Evolutionary conservation across 805 yeast genomes (phyloP).

Genomic region (Metschnikowia rubicola): DNA sequence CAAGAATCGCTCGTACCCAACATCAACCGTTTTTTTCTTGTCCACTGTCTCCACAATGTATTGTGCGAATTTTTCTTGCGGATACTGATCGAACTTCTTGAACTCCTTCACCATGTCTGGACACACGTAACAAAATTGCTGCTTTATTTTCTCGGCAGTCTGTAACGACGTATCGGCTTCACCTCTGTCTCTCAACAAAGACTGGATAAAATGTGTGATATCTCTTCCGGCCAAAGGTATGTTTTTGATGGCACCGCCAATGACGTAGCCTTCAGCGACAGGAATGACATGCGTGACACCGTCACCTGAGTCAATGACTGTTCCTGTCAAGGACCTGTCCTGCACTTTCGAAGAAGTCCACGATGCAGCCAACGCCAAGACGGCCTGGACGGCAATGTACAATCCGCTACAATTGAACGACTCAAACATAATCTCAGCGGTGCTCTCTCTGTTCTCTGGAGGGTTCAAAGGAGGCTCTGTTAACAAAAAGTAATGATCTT

Average conservation of each 20-base stretch:
- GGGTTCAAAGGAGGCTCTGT: constrained; percentile 99
- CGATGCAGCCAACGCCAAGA: constrained; percentile 94
- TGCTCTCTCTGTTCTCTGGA: constrained; percentile 98
- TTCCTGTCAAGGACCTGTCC: constrained; percentile 95
- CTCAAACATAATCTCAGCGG: constrained; percentile 99
- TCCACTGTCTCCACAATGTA: constrained; percentile 83
- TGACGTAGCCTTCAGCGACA: constrained; percentile 98
- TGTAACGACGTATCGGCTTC: constrained; percentile 89
- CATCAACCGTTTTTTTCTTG: constrained; percentile 67
- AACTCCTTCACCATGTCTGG: constrained; percentile 98
- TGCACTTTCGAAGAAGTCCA: constrained; percentile 97
- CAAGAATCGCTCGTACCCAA: constrained; percentile 94
- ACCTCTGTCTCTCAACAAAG: constrained; percentile 92
- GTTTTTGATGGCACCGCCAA: constrained; percentile 95
- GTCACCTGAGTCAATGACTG: constrained; percentile 97
- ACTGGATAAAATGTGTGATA: constrained; percentile 90
- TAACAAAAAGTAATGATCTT: constrained; percentile 90
- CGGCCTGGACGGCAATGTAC: constrained; percentile 98
- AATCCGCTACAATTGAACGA: constrained; percentile 98
- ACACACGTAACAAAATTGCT: constrained; percentile 93
- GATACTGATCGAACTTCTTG: constrained; percentile 88
- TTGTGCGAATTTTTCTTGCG: constrained; percentile 85
- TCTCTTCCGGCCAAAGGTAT: constrained; percentile 99
- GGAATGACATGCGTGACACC: constrained; percentile 99
- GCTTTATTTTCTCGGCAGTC: constrained; percentile 96